Percentiles rank a stretch among this genome's conserved stretches.
These are phyloP conservation scores for Hemileccinum rubropunctum DNA, from an alignment of 768 basidiomycete genomes.

Conservation along the genomic window DNA sequence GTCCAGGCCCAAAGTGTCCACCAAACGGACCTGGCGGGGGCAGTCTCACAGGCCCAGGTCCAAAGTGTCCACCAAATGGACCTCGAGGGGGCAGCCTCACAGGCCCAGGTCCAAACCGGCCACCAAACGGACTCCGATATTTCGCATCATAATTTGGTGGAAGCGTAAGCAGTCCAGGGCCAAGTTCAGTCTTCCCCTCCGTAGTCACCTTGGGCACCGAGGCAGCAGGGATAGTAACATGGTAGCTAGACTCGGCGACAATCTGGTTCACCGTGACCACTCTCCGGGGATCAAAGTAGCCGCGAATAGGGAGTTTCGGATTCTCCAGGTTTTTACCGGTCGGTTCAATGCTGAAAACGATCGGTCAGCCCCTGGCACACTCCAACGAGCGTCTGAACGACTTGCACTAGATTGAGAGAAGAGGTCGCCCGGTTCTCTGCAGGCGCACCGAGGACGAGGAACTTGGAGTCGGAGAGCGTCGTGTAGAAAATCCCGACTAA, in stretches of 20 bases:
- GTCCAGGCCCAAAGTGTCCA: constrained; percentile 14
- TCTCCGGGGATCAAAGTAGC: constrained; percentile 36
- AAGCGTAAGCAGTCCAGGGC: constrained; percentile 13
- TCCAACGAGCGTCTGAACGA: neutral
- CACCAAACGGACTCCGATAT: constrained; percentile 14
- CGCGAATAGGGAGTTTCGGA: constrained; percentile 15
- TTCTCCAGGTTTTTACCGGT: constrained; percentile 26
- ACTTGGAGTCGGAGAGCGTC: constrained; percentile 31
- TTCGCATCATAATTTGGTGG: neutral
- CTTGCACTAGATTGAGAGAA: constrained; percentile 41
- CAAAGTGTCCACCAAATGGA: constrained; percentile 13
- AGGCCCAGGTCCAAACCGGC: constrained; percentile 22
- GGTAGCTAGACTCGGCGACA: constrained; percentile 23
- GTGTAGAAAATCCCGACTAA: constrained; percentile 39
- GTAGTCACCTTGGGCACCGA: constrained; percentile 16
- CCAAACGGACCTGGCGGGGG: constrained; percentile 9
- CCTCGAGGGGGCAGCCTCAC: constrained; percentile 9
- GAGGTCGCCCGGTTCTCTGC: constrained; percentile 30
- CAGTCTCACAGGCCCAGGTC: constrained; percentile 21
- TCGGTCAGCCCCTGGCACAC: neutral
- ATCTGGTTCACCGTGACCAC: constrained; percentile 33
- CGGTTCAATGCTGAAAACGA: constrained; percentile 23
- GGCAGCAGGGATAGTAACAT: constrained; percentile 22
- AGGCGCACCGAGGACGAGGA: constrained; percentile 34
- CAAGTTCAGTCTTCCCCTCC: constrained; percentile 19